phyloP scores from a whole-genome alignment of 2,329 filamentous ascomycete species.

The Lasiodiplodia sp. region DNA sequence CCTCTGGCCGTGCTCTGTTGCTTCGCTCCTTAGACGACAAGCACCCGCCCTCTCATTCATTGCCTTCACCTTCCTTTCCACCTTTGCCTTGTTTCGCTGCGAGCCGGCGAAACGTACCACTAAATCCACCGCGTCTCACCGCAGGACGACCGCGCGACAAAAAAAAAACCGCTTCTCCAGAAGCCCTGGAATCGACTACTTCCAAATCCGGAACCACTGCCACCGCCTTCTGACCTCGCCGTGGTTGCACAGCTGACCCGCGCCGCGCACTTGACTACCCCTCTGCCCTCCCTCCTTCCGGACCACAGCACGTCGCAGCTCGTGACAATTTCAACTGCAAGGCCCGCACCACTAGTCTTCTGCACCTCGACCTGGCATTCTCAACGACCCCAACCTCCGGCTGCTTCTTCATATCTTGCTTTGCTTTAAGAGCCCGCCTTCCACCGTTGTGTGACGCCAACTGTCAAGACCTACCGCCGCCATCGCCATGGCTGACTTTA shows the following conservation, averaged over 20 bases:
- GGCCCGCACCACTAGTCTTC: conserved; percentile 12
- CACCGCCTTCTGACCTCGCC: conserved; percentile 20
- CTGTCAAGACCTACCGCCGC: conserved; percentile 9
- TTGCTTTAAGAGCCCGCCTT: not conserved
- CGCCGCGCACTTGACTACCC: conserved; percentile 19
- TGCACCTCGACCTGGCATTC: conserved; percentile 12
- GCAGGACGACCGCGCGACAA: conserved; percentile 25
- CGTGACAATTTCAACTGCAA: conserved; percentile 22
- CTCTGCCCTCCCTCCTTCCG: conserved; percentile 11
- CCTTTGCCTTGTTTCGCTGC: conserved; percentile 38
- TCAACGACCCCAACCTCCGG: conserved; percentile 5
- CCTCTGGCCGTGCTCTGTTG: conserved; percentile 34
- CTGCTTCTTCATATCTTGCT: conserved; percentile 20
- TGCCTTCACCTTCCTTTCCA: conserved; percentile 35
- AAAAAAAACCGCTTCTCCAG: conserved; percentile 7
- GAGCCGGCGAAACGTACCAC: conserved; percentile 37
- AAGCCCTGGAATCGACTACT: conserved; percentile 10
- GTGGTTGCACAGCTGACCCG: conserved; percentile 25
- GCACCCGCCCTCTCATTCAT: conserved; percentile 41
- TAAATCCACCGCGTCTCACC: conserved; percentile 22
- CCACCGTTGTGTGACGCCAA: conserved; percentile 21
- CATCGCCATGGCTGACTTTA: conserved; percentile 42
- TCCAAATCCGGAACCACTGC: conserved; percentile 12
- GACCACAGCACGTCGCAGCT: conserved; percentile 14
- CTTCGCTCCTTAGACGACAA: conserved; percentile 50